Conservation (phyloP, 2,329 filamentous ascomycete species). For the Sporothrix schenckii region DNA sequence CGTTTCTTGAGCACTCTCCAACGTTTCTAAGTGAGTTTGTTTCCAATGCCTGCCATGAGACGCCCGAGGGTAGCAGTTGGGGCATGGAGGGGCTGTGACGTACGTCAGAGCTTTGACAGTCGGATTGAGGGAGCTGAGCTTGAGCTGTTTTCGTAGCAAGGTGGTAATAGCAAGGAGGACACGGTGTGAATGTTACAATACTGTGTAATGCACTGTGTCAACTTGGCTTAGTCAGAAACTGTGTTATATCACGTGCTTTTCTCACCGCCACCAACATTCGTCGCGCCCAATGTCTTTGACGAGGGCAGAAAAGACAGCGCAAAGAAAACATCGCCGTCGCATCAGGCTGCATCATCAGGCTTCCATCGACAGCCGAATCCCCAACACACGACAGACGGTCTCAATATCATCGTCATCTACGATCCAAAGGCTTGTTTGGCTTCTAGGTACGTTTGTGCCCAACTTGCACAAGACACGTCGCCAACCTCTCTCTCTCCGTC, state of each 20-base stretch:
- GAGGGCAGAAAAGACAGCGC: slow-evolving; percentile 17
- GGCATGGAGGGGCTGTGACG: neutral
- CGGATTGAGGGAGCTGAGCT: neutral
- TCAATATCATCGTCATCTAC: neutral
- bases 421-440: neutral
- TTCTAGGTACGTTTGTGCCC: slow-evolving; percentile 34
- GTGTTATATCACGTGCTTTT: neutral
- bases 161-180: neutral
- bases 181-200: neutral
- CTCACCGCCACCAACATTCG: neutral
- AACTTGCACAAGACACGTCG: slow-evolving; percentile 16
- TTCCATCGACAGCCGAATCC: slow-evolving; percentile 3
- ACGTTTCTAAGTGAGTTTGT: slow-evolving; percentile 4
- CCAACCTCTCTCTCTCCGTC: neutral
- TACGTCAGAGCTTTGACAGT: slow-evolving; percentile 17
- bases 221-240: neutral
- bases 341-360: slow-evolving; percentile 22
- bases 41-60: slow-evolving; percentile 4
- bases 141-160: neutral
- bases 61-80: slow-evolving; percentile 10
- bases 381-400: neutral
- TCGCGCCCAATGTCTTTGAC: slow-evolving; percentile 21
- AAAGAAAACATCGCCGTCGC: slow-evolving; percentile 4
- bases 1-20: neutral
- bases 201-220: neutral